Conservation (phyloP, 2,329 filamentous ascomycete genomes). For the Neurospora sp. region DNA sequence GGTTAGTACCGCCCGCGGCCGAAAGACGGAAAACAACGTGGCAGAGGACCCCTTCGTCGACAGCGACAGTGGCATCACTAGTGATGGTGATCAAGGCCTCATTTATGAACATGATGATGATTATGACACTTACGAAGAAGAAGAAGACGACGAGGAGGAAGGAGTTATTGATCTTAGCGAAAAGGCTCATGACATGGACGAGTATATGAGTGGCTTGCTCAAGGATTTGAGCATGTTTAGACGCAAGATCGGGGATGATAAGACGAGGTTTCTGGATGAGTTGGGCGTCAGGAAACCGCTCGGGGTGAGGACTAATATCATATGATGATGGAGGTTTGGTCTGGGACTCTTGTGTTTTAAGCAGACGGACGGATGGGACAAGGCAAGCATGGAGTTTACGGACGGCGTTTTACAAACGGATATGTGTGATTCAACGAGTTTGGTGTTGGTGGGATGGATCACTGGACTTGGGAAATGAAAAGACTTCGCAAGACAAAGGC, state of each 20-base stretch:
- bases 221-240: slow-evolving; percentile 72
- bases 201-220: slow-evolving; percentile 76
- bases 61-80: slow-evolving; percentile 8
- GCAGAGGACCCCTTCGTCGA: slow-evolving; percentile 7
- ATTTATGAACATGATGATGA: slow-evolving; percentile 22
- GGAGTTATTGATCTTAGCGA: slow-evolving; percentile 30
- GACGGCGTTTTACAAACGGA: not conserved
- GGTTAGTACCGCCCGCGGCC: slow-evolving; percentile 7
- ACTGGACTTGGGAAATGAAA: not conserved
- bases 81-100: not conserved
- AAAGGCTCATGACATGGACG: slow-evolving; percentile 59
- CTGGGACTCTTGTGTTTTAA: not conserved
- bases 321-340: slow-evolving; percentile 16
- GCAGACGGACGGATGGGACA: not conserved
- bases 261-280: slow-evolving; percentile 60
- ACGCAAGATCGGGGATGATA: slow-evolving; percentile 78
- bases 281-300: slow-evolving; percentile 45
- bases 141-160: slow-evolving; percentile 48
- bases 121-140: slow-evolving; percentile 29
- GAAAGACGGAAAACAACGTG: slow-evolving; percentile 15
- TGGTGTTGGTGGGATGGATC: not conserved
- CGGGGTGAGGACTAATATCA: slow-evolving; percentile 32
- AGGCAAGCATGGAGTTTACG: not conserved
- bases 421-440: not conserved
- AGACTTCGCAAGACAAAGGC: not conserved